These are phyloP conservation scores for Coniella lustricola DNA, from an alignment of 2,329 filamentous ascomycete genomes.

Conservation along the genomic window DNA sequence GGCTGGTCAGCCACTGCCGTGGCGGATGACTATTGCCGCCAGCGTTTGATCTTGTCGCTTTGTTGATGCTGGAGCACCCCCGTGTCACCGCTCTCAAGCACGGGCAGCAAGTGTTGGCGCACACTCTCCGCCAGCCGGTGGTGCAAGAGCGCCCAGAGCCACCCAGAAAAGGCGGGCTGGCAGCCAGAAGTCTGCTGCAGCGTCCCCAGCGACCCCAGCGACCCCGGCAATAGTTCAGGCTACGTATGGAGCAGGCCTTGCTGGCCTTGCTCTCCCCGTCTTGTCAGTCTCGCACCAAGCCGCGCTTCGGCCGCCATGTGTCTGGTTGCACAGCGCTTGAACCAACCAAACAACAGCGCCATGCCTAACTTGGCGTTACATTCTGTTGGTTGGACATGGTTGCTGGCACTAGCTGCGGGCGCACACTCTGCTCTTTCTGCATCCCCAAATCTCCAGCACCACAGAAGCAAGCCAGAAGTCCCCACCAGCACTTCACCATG, in stretches of 20 bases:
- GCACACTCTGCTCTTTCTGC: neutral
- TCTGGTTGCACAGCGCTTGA: neutral
- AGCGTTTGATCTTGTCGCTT: slow-evolving; percentile 4
- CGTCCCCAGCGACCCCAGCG: too few species aligned
- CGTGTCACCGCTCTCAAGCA: slow-evolving; percentile 1
- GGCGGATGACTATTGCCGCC: slow-evolving; percentile 13
- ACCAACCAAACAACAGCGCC: neutral
- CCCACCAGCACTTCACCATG: neutral
- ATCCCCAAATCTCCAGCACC: neutral
- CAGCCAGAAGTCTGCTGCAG: neutral
- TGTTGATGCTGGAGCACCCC: neutral
- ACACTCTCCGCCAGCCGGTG: slow-evolving; percentile 6
- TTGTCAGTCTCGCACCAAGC: too few species aligned
- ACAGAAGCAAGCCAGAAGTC: neutral
- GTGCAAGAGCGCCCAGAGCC: neutral
- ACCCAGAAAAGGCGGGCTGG: slow-evolving; percentile 10
- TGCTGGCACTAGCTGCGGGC: too few species aligned
- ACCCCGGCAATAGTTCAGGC: too few species aligned
- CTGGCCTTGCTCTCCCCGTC: too few species aligned
- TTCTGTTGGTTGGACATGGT: neutral
- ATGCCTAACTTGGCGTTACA: neutral
- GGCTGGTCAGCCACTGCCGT: neutral
- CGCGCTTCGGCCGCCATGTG: neutral
- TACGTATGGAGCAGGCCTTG: too few species aligned
- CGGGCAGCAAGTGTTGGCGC: neutral